These are phyloP conservation scores for Solanum hybrid DNA, from an alignment of 305 asterid species.

Conservation along the genomic window DNA sequence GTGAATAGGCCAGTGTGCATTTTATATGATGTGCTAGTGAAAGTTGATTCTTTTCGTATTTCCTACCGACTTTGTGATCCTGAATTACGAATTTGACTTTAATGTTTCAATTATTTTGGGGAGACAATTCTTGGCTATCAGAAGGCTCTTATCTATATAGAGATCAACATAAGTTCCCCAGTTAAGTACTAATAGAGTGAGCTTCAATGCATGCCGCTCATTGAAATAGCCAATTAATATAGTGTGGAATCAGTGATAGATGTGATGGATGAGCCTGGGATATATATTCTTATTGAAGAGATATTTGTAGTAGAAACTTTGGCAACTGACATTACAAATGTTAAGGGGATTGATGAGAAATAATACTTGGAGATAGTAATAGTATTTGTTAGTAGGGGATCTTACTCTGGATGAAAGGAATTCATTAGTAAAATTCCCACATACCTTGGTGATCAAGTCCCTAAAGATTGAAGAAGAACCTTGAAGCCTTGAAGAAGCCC, in stretches of 20 bases:
- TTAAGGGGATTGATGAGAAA: background rate
- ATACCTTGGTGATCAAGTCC: background rate
- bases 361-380: background rate
- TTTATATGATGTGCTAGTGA: background rate
- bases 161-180: background rate
- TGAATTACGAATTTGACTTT: background rate
- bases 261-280: background rate
- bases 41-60: background rate
- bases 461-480: background rate
- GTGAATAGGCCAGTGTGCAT: background rate
- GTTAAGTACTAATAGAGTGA: background rate
- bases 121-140: no score
- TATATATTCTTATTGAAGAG: background rate
- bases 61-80: background rate
- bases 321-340: background rate
- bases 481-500: background rate
- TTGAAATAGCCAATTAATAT: background rate
- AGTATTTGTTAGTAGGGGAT: background rate
- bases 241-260: background rate
- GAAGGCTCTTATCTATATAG: background rate
- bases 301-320: background rate
- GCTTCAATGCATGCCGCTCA: background rate
- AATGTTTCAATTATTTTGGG: no score
- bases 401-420: background rate
- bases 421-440: background rate